Evolutionary conservation across 2,329 filamentous ascomycete genomes (phyloP).

Genomic region (Aspergillus jensenii): DNA sequence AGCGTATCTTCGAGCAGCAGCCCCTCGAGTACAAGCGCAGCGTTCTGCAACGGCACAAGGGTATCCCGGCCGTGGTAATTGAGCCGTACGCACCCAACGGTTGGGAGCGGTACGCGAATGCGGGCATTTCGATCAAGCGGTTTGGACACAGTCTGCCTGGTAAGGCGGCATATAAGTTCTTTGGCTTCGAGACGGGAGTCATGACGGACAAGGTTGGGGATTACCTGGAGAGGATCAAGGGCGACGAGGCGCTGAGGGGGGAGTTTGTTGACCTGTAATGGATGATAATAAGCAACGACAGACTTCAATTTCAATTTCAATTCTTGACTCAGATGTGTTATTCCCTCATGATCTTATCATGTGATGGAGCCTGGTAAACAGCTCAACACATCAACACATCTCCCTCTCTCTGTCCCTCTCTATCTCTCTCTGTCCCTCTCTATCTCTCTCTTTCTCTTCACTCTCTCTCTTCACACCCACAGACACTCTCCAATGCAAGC

Average conservation of each 20-base stretch:
- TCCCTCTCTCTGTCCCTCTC: no score
- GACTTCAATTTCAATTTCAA: neutral
- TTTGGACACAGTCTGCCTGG: constrained; percentile 19
- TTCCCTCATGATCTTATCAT: neutral
- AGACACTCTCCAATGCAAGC: neutral
- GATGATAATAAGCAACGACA: neutral
- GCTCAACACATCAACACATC: neutral
- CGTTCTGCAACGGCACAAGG: constrained; percentile 40
- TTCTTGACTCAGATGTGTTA: neutral
- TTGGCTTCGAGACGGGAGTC: constrained; percentile 14
- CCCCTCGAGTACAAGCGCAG: constrained; percentile 45
- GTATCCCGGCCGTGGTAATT: constrained; percentile 48
- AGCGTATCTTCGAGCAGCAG: constrained; percentile 52
- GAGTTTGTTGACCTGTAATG: constrained; percentile 19
- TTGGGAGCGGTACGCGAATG: constrained; percentile 55
- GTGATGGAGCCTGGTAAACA: neutral
- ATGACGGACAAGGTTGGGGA: constrained; percentile 12
- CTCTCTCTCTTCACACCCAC: neutral
- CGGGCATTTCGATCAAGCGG: constrained; percentile 11
- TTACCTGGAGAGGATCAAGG: constrained; percentile 9
- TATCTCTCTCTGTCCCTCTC: no score
- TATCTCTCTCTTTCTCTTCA: no score
- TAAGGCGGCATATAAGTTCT: constrained; percentile 20
- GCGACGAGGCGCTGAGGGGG: constrained; percentile 7
- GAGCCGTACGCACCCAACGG: constrained; percentile 52